Conservation (phyloP, 345 rosid genomes). For the Bruguiera gymnorhiza region DNA sequence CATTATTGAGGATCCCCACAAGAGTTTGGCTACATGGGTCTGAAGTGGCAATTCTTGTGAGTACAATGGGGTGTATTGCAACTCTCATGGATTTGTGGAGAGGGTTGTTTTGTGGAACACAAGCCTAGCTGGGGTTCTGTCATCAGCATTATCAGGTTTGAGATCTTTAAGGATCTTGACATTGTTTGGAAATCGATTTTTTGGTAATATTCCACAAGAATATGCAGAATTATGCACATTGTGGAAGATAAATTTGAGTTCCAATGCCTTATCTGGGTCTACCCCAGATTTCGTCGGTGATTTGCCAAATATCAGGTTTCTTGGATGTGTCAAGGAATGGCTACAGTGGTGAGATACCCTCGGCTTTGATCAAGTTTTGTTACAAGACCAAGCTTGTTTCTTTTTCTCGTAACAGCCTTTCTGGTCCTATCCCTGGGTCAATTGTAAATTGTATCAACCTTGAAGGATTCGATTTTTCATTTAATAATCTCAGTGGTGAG, state of each 20-base stretch:
- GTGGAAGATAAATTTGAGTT: slow-evolving; percentile 93
- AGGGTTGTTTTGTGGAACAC: slow-evolving; percentile 88
- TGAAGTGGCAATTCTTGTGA: slow-evolving; percentile 55
- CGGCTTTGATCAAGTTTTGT: slow-evolving; percentile 62
- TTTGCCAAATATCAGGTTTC: slow-evolving; percentile 73
- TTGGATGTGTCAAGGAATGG: slow-evolving; percentile 89
- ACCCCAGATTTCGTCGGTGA: slow-evolving; percentile 87
- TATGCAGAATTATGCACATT: slow-evolving; percentile 59
- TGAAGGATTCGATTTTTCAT: slow-evolving; percentile 81
- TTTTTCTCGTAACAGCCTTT: slow-evolving; percentile 62
- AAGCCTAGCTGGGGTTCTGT: slow-evolving; percentile 59
- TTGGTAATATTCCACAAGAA: slow-evolving; percentile 74
- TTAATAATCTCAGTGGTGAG: slow-evolving; percentile 62
- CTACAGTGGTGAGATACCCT: slow-evolving; percentile 62
- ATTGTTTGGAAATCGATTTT: slow-evolving; percentile 78
- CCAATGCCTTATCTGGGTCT: slow-evolving; percentile 80
- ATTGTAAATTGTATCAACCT: slow-evolving; percentile 65
- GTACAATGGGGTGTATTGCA: slow-evolving; percentile 74
- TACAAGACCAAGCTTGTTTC: slow-evolving; percentile 76
- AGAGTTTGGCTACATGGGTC: slow-evolving; percentile 64
- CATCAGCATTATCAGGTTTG: slow-evolving; percentile 73
- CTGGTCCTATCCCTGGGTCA: slow-evolving; percentile 68
- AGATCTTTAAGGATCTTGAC: slow-evolving; percentile 70
- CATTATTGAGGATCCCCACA: slow-evolving; percentile 66
- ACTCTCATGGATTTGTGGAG: slow-evolving; percentile 66